Evolutionary conservation across 2,329 filamentous ascomycete genomes (phyloP).

Genomic region (Trichoderma atrobrunneum): DNA sequence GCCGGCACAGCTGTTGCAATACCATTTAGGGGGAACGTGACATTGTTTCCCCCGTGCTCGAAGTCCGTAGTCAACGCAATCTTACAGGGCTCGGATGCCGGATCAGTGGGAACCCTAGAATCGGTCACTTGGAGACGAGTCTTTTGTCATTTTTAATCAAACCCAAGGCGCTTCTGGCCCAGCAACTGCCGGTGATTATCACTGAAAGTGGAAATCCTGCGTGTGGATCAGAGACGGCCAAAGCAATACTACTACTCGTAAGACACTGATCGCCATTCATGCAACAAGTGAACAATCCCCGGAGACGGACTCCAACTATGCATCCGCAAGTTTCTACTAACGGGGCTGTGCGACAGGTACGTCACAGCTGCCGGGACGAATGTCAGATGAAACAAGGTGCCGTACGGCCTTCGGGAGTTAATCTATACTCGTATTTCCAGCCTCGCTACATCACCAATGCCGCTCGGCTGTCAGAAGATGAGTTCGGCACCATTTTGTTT

Average conservation of each 20-base stretch:
- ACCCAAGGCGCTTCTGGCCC: neutral
- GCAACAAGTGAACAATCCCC: neutral
- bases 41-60: neutral
- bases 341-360: neutral
- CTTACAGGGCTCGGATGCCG: conserved; percentile 8
- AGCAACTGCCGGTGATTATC: neutral
- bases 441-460: neutral
- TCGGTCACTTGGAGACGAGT: neutral
- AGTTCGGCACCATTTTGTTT: neutral
- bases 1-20: neutral
- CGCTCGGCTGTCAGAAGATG: neutral
- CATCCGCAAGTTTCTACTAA: neutral
- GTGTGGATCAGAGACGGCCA: neutral
- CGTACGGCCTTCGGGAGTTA: neutral
- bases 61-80: conserved; percentile 4
- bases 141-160: neutral
- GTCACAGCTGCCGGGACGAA: neutral
- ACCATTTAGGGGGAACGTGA: neutral
- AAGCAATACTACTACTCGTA: neutral
- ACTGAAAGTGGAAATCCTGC: neutral
- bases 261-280: neutral
- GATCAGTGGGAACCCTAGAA: neutral
- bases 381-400: neutral
- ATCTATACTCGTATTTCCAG: neutral
- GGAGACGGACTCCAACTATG: neutral